Percentiles rank a stretch among this genome's conserved stretches.
Conservation (phyloP, 176 grass and related monocot species). For the Eragrostis nindensis region DNA sequence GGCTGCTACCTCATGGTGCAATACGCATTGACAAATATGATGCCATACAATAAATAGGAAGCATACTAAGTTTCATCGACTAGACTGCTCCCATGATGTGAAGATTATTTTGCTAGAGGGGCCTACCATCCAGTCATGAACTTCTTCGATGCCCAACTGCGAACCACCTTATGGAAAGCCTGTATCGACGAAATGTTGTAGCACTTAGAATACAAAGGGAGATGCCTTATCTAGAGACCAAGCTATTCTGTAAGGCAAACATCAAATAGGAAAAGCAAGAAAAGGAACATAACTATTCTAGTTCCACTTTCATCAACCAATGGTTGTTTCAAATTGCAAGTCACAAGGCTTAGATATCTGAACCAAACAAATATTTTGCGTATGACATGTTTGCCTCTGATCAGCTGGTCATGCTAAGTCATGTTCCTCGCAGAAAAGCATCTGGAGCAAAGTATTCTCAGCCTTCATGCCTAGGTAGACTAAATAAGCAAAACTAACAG, state of each 20-base stretch:
- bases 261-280: slow-evolving; percentile 18
- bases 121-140: slow-evolving; percentile 93
- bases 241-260: slow-evolving; percentile 26
- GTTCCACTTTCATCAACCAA: background rate
- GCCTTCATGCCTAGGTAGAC: background rate
- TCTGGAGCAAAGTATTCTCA: background rate
- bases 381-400: background rate
- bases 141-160: slow-evolving; percentile 95
- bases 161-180: slow-evolving; percentile 91
- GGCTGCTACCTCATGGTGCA: background rate
- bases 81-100: background rate
- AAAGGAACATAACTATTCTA: slow-evolving; percentile 3
- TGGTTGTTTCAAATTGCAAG: slow-evolving; percentile 7
- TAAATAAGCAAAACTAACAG: background rate
- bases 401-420: background rate
- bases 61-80: background rate
- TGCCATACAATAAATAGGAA: background rate
- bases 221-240: background rate
- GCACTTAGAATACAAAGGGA: no score
- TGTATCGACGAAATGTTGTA: no score
- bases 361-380: slow-evolving; percentile 2
- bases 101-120: slow-evolving; percentile 15
- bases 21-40: background rate
- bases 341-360: background rate
- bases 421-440: background rate